Evolutionary conservation across 371 early-diverging fungal genomes (phyloP).

Genomic region (Mortierella sp.): DNA sequence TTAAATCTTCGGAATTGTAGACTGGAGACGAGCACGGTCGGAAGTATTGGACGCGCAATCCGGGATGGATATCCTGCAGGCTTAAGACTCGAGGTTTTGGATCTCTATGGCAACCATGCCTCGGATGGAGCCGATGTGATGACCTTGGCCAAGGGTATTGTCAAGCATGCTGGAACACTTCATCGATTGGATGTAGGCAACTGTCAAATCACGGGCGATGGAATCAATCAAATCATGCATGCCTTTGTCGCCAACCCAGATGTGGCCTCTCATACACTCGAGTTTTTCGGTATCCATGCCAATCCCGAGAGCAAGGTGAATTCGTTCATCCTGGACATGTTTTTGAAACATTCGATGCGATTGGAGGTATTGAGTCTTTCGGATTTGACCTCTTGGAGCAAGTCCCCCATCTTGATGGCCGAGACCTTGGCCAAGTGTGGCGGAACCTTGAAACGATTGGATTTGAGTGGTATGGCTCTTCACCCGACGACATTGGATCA

Average conservation of each 20-base stretch:
- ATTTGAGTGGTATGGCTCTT: conserved; percentile 47
- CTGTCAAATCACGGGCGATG: conserved; percentile 52
- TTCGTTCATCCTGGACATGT: conserved; percentile 51
- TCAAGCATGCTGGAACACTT: conserved; percentile 50
- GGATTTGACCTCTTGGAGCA: conserved; percentile 51
- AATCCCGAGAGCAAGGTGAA: conserved; percentile 50
- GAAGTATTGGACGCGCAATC: conserved; percentile 43
- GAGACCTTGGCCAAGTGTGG: conserved; percentile 49
- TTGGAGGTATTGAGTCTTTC: conserved; percentile 38
- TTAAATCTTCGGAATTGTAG: conserved; percentile 29
- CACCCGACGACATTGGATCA: conserved; percentile 45
- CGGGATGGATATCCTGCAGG: conserved; percentile 28
- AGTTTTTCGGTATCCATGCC: conserved; percentile 30
- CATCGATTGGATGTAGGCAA: conserved; percentile 34
- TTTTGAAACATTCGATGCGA: conserved; percentile 50
- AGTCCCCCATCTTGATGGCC: conserved; percentile 50
- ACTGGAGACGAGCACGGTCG: conserved; percentile 38
- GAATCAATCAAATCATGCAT: conserved; percentile 53
- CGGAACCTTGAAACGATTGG: conserved; percentile 25
- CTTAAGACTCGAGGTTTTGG: conserved; percentile 28
- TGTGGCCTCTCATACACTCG: conserved; percentile 48
- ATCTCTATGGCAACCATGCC: conserved; percentile 39
- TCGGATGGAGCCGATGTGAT: conserved; percentile 50
- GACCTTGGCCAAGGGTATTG: conserved; percentile 50
- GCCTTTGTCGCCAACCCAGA: conserved; percentile 53